These are phyloP conservation scores for Neurospora sp. DNA, from an alignment of 495 filamentous ascomycete genomes.

Conservation along the genomic window DNA sequence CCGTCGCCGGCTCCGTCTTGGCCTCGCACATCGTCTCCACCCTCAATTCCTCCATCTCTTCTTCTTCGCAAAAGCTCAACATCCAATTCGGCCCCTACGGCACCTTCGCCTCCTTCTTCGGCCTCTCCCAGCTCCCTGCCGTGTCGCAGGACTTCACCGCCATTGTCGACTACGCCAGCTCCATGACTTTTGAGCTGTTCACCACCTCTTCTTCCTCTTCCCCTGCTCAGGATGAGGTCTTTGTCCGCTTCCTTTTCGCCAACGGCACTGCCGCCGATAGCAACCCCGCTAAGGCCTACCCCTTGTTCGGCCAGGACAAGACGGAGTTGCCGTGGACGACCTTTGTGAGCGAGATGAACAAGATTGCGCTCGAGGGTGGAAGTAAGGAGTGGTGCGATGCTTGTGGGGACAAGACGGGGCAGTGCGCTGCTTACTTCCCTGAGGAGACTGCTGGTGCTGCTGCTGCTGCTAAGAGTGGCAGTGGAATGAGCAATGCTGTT, in stretches of 20 bases:
- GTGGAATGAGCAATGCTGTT: constrained; percentile 34
- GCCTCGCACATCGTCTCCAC: constrained; percentile 55
- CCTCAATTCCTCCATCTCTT: constrained; percentile 48
- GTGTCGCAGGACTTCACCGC: constrained; percentile 55
- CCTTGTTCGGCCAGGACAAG: constrained; percentile 53
- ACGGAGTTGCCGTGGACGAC: constrained; percentile 48
- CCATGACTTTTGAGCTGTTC: constrained; percentile 67
- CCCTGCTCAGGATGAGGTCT: constrained; percentile 38
- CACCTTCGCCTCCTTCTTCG: constrained; percentile 66
- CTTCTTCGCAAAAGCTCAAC: constrained; percentile 38
- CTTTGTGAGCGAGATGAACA: constrained; percentile 50
- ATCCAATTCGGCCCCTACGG: constrained; percentile 63
- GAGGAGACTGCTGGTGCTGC: constrained; percentile 1
- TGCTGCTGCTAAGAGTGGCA: constrained; percentile 1
- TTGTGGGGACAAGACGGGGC: constrained; percentile 53
- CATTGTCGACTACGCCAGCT: constrained; percentile 56
- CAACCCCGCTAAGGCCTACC: constrained; percentile 42
- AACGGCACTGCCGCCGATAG: constrained; percentile 56
- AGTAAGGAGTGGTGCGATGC: constrained; percentile 56
- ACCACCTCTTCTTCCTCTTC: constrained; percentile 33
- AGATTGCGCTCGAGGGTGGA: constrained; percentile 45
- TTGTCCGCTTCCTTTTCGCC: constrained; percentile 65
- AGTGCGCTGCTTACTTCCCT: constrained; percentile 40
- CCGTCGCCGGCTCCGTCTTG: constrained; percentile 49
- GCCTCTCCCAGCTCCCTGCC: constrained; percentile 48